phyloP scores from a whole-genome alignment of 192 early-diverging fungal species.

The Dissophora globulifera region DNA sequence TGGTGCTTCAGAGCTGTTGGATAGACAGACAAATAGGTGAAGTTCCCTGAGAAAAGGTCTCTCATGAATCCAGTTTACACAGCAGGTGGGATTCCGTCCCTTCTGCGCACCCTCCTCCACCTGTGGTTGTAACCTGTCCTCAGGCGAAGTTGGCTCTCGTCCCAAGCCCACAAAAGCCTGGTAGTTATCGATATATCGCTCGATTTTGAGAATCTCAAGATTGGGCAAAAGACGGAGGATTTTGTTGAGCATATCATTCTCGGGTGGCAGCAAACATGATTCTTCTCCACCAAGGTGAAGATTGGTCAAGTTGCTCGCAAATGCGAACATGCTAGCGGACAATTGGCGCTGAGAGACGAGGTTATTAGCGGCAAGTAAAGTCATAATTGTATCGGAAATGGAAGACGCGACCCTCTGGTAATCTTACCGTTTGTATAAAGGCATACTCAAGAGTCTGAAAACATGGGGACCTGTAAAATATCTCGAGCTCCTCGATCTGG shows the following conservation, averaged over 20 bases:
- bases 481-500: background rate
- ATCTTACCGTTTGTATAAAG: slow-evolving; percentile 16
- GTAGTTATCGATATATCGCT: slow-evolving; percentile 7
- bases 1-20: too few species aligned
- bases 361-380: background rate
- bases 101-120: background rate
- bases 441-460: slow-evolving; percentile 12
- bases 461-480: slow-evolving; percentile 5
- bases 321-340: slow-evolving; percentile 16
- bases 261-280: background rate
- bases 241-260: slow-evolving; percentile 1
- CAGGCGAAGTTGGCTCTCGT: background rate
- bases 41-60: too few species aligned
- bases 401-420: background rate
- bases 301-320: slow-evolving; percentile 9
- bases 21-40: too few species aligned
- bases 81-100: too few species aligned
- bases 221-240: slow-evolving; percentile 10
- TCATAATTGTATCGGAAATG: background rate
- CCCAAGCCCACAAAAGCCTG: background rate
- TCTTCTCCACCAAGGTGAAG: slow-evolving; percentile 16
- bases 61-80: too few species aligned
- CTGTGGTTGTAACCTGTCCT: background rate
- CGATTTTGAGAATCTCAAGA: slow-evolving; percentile 11
- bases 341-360: slow-evolving; percentile 2